phyloP scores from a whole-genome alignment of 2,329 filamentous ascomycete genomes.

The Teratosphaeria gauchensis region DNA sequence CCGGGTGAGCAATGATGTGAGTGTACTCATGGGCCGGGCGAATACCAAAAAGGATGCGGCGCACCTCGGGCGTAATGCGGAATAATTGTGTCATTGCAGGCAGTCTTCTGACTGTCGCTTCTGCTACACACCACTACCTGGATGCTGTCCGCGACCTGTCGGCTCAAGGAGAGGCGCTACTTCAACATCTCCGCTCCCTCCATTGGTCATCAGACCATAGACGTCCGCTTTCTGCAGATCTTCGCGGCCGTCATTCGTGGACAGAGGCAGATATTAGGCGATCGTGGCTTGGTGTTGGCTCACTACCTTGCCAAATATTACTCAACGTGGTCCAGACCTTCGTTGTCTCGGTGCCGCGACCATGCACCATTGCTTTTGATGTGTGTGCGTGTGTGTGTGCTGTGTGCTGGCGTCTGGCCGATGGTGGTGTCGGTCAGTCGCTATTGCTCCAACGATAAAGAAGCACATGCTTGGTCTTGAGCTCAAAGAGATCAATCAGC shows the following conservation, averaged over 20 bases:
- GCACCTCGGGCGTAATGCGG: not conserved
- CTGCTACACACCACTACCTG: not conserved
- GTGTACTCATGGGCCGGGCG: not conserved
- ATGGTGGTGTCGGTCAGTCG: not conserved
- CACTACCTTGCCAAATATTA: not conserved
- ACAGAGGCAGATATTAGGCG: not conserved
- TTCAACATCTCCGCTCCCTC: not conserved
- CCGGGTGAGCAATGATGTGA: not conserved
- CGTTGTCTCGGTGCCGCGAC: not conserved
- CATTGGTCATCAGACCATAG: not conserved
- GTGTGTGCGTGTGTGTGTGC: too few relatives aligned
- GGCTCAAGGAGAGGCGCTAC: not conserved
- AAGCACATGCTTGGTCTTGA: not conserved
- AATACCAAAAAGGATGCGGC: not conserved
- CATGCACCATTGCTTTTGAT: not conserved
- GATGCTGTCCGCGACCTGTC: not conserved
- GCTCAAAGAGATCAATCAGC: not conserved
- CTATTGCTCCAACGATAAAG: not conserved
- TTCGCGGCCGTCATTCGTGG: not conserved
- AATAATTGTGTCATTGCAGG: not conserved
- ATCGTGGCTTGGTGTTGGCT: not conserved
- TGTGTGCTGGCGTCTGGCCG: not conserved
- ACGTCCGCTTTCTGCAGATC: not conserved
- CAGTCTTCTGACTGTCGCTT: not conserved
- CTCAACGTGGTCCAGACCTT: not conserved